These are phyloP conservation scores for Globisporangium camurandrum DNA, from an alignment of 352 stramenopile genomes.

Conservation along the genomic window DNA sequence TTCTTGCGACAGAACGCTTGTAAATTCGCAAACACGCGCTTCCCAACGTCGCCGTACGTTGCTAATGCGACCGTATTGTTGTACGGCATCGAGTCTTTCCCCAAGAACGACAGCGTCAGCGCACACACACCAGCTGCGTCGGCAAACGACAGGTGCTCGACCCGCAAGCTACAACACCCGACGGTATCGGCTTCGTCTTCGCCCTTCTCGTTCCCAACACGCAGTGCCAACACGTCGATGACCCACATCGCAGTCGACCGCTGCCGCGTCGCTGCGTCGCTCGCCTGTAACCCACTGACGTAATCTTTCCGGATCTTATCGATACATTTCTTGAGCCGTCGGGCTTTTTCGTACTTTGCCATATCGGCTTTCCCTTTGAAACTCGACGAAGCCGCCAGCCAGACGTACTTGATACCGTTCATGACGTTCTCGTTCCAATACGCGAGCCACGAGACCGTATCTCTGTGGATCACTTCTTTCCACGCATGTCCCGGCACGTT, in stretches of 20 bases:
- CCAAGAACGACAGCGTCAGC: constrained; percentile 98
- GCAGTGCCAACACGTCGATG: constrained; percentile 98
- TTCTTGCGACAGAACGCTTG: constrained; percentile 94
- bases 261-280: constrained; percentile 90
- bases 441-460: constrained; percentile 88
- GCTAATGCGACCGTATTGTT: constrained; percentile 98
- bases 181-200: constrained; percentile 99
- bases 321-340: constrained; percentile 97
- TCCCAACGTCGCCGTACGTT: constrained; percentile 86
- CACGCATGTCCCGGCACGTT: constrained; percentile 93
- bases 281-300: constrained; percentile 79
- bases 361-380: constrained; percentile 99
- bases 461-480: constrained; percentile 94
- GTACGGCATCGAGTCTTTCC: constrained; percentile 99
- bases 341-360: constrained; percentile 99
- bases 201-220: constrained; percentile 99
- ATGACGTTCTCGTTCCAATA: constrained; percentile 99
- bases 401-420: constrained; percentile 98
- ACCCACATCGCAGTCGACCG: constrained; percentile 99
- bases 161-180: constrained; percentile 97
- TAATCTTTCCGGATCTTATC: constrained; percentile 92
- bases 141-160: constrained; percentile 98
- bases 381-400: constrained; percentile 94
- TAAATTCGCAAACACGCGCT: constrained; percentile 94
- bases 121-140: constrained; percentile 83